These are phyloP conservation scores for Tylopilus felleus DNA, from an alignment of 768 basidiomycete species.

Conservation along the genomic window DNA sequence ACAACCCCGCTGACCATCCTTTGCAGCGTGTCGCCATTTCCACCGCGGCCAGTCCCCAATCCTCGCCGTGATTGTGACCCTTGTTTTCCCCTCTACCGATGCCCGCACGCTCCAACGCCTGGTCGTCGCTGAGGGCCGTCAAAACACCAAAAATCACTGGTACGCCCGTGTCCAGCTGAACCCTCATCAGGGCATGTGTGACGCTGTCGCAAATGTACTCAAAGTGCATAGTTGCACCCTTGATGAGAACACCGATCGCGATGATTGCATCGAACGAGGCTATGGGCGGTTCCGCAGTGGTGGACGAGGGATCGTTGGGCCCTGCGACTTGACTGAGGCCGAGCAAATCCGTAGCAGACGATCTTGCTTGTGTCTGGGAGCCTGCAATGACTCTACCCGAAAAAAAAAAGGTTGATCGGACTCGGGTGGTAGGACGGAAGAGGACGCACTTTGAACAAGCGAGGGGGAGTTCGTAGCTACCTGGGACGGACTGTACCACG, in stretches of 20 bases:
- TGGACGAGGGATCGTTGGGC: conserved; percentile 27
- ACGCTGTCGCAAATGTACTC: conserved; percentile 98
- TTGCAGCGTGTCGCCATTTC: conserved; percentile 77
- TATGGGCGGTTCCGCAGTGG: conserved; percentile 38
- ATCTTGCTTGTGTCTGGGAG: conserved; percentile 75
- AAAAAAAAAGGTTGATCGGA: conserved; percentile 4
- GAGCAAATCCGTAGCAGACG: conserved; percentile 73
- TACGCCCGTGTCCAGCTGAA: conserved; percentile 89
- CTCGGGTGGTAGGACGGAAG: not conserved
- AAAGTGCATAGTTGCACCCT: conserved; percentile 98
- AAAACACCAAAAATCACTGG: conserved; percentile 97
- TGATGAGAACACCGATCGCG: conserved; percentile 97
- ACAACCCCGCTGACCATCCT: conserved; percentile 70
- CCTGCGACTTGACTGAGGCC: conserved; percentile 47
- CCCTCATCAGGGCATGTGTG: conserved; percentile 89
- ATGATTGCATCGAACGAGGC: conserved; percentile 93
- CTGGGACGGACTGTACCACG: conserved; percentile 87
- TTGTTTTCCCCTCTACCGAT: conserved; percentile 63
- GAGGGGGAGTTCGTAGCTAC: conserved; percentile 90
- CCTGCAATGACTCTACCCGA: conserved; percentile 77
- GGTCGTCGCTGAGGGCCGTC: conserved; percentile 88
- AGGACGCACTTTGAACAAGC: conserved; percentile 76
- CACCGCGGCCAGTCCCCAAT: conserved; percentile 96
- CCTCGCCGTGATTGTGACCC: conserved; percentile 97
- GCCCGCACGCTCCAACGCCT: conserved; percentile 93